Evolutionary conservation across 345 rosid species (phyloP), one percentile per base, ranked within the genome.

Genomic region (Salix koriyanagi): DNA sequence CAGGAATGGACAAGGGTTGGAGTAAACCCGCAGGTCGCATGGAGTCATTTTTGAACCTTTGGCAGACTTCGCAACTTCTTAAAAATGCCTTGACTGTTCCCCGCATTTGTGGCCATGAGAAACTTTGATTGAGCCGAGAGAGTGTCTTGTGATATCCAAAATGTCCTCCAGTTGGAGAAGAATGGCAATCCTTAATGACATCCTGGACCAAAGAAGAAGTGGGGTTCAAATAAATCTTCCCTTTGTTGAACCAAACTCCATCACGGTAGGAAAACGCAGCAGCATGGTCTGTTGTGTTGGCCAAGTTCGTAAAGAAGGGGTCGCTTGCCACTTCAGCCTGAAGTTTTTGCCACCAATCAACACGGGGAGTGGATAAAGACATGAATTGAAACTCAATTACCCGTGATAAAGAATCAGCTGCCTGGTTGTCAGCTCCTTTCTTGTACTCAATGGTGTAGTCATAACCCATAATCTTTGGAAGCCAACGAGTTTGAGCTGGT

Each of bases 201-300:
- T 48, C 54, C 5, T 48, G 7, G 5, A 15, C 1, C 6, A 48
- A 15, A 48, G 7, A 48, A 1, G 54, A 48, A 48, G 54, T 48
- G 21, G 21, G 21, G 2, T 4, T 48, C 7, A 16, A 48, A 4
- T 48, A 48, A 48, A 48, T 48, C 54, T 48, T 48, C 0, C 54
- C 54, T 6, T 16, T 48, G 0, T 48, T 5, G 2, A 48, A 48
- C 54, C 54, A 48, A 48, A 48, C 54, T 1, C 54, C 54, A 48
- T 48, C 54, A 0, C 21, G 2, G 54, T 48, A 48, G 1, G 1
- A 48, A 15, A 48, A 48, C 0, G 54, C 2, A 48, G 21, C 0
- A 48, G 7, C 4, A 1, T 7, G 2, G 2, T 0, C 3, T 44
- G 50, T 12, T 0, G 1, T 16, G 7, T 48, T 0, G 0, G 2